Base-by-base conservation (phyloP, 2,329 filamentous ascomycete genomes). In the Fusarium sterilihyphosum region DNA sequence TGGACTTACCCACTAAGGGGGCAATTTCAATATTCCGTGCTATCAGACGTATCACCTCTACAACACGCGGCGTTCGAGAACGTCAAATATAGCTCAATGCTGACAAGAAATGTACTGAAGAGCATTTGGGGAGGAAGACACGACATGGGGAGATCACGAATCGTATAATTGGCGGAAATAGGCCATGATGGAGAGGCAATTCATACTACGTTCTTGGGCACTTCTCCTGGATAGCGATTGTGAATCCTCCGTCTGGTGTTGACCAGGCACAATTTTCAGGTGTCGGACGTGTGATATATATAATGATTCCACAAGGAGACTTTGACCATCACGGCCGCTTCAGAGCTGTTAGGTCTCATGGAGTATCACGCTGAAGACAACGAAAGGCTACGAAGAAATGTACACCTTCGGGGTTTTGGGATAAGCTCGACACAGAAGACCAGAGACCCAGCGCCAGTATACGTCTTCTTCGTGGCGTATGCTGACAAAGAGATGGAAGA, bases 401-500 rank as follows among this genome's bases (percentile, higher is more conserved):
- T 22, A 6, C 18, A 20, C 12, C 18, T 14, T 20, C 12, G 24
- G 12, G n/a, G 6, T 14, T 13, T 14, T 13, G 2, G 26, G 11
- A 14, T 31, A 49, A 31, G 14, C 20, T 49, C 8, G 12, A 17
- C 20, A 31, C 22, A n/a, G 10, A 33, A 33, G 14, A n/a, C 3
- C 14, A n/a, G 29, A 50, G 4, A 17, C 14, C 22, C 2, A 33
- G 7, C 9, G 10, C 14, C 29, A 31, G 16, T 6, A 31, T 50
- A 12, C 3, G 47, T 17, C 20, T n/a, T 31, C 47, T 17, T 12
- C 47, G 9, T 18, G 8, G 26, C 47, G 12, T 18, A 33, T 3
- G 2, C 22, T 17, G 22, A 13, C 5, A 13, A n/a, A 33, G 1
- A 2, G 7, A 50, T 50, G 20, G 16, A 18, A n/a, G 3, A 2